These are phyloP conservation scores for Nakazawaea ishiwadae DNA, from an alignment of 805 yeast species.

Conservation along the genomic window DNA sequence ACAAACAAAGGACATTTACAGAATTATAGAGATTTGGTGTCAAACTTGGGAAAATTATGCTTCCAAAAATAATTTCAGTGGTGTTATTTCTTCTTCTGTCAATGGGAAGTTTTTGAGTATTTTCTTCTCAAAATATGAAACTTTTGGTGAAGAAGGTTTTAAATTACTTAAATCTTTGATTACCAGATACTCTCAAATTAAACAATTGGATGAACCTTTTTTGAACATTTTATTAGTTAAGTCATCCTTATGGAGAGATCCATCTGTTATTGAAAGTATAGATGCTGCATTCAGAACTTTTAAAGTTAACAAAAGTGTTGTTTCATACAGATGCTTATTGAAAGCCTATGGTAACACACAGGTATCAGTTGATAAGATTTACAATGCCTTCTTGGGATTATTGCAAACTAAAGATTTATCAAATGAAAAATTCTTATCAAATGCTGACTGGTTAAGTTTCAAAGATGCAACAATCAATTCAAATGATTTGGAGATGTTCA, in stretches of 20 bases:
- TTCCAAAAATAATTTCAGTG: slow-evolving; percentile 42
- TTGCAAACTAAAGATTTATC: slow-evolving; percentile 41
- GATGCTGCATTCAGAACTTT: slow-evolving; percentile 55
- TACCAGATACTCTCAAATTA: slow-evolving; percentile 47
- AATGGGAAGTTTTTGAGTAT: slow-evolving; percentile 65
- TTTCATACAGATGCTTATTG: slow-evolving; percentile 65
- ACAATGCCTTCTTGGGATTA: slow-evolving; percentile 28
- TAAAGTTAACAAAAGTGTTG: slow-evolving; percentile 57
- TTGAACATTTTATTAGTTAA: slow-evolving; percentile 71
- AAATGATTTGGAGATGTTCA: slow-evolving; percentile 24
- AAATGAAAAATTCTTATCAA: slow-evolving; percentile 62
- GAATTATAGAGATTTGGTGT: slow-evolving; percentile 58
- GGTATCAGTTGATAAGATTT: slow-evolving; percentile 48
- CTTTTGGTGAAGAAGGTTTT: slow-evolving; percentile 50
- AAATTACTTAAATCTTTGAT: slow-evolving; percentile 47
- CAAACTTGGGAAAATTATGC: slow-evolving; percentile 57
- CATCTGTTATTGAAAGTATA: slow-evolving; percentile 59
- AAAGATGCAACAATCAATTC: slow-evolving; percentile 69
- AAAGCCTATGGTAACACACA: slow-evolving; percentile 68
- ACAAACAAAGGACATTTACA: slow-evolving; percentile 51
- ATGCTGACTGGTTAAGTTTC: slow-evolving; percentile 81
- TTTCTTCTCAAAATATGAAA: slow-evolving; percentile 57
- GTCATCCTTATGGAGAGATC: slow-evolving; percentile 62
- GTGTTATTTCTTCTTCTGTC: slow-evolving; percentile 67
- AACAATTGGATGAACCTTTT: slow-evolving; percentile 72